Conservation (phyloP, 345 rosid species). For the Eucalyptus cloeziana region DNA sequence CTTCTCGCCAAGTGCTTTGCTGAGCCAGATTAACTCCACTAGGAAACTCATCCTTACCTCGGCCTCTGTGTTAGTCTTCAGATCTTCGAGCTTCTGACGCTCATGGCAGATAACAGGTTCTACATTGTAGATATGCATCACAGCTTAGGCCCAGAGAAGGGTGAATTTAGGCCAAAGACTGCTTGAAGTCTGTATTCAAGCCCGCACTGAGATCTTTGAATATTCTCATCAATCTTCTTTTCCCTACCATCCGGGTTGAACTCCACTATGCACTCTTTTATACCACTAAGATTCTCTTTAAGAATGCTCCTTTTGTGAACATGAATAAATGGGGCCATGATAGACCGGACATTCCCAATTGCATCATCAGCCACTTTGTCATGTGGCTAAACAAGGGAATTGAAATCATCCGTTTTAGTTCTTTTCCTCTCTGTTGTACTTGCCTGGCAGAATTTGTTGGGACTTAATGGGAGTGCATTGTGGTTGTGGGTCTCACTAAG, state of each 20-base stretch:
- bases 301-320: conserved; percentile 47
- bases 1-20: conserved; percentile 34
- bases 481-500: conserved; percentile 37
- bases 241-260: conserved; percentile 27
- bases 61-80: conserved; percentile 11
- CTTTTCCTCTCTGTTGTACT: conserved; percentile 6
- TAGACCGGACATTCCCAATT: conserved; percentile 1
- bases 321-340: conserved; percentile 55
- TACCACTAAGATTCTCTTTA: conserved; percentile 45
- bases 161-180: conserved; percentile 47
- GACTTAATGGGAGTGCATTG: neutral
- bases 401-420: neutral
- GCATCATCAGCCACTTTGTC: neutral
- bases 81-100: conserved; percentile 1
- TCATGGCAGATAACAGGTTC: neutral
- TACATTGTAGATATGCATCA: neutral
- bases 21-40: conserved; percentile 27
- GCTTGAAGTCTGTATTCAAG: conserved; percentile 6
- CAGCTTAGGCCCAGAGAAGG: conserved; percentile 23
- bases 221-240: conserved; percentile 14
- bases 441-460: neutral
- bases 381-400: neutral
- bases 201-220: neutral
- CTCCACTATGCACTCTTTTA: conserved; percentile 37
- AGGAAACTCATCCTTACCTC: conserved; percentile 56